Conservation (phyloP, 208 protist genomes). For the Trichomonas vaginalis region DNA sequence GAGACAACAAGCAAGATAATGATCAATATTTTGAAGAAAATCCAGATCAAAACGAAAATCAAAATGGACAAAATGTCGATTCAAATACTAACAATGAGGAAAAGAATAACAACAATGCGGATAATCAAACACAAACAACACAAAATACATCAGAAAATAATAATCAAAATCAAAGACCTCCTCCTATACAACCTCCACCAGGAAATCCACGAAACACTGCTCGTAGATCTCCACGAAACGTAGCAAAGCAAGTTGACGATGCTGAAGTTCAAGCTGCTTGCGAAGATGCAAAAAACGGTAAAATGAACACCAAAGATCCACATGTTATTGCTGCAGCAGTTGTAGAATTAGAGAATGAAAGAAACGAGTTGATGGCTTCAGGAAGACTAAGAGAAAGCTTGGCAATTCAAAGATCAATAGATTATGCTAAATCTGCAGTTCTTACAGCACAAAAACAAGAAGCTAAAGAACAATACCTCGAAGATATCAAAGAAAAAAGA, state of each 20-base stretch:
- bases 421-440: not conserved
- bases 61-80: not conserved
- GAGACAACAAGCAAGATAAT: not conserved
- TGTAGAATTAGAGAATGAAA: not conserved
- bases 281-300: not conserved
- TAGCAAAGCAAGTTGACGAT: not conserved
- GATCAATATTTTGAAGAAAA: not conserved
- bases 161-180: not conserved
- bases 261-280: not conserved
- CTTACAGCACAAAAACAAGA: not conserved
- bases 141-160: not conserved
- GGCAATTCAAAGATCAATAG: not conserved
- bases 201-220: not conserved
- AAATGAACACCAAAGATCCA: not conserved
- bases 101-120: not conserved
- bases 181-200: not conserved
- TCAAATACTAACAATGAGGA: not conserved
- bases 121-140: not conserved
- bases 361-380: not conserved
- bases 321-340: not conserved
- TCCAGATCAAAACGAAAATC: not conserved
- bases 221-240: not conserved
- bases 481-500: not conserved
- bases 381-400: not conserved
- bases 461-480: not conserved